Base-by-base conservation (phyloP, 2,329 filamentous ascomycete genomes). In the Thyridium curvatum region DNA sequence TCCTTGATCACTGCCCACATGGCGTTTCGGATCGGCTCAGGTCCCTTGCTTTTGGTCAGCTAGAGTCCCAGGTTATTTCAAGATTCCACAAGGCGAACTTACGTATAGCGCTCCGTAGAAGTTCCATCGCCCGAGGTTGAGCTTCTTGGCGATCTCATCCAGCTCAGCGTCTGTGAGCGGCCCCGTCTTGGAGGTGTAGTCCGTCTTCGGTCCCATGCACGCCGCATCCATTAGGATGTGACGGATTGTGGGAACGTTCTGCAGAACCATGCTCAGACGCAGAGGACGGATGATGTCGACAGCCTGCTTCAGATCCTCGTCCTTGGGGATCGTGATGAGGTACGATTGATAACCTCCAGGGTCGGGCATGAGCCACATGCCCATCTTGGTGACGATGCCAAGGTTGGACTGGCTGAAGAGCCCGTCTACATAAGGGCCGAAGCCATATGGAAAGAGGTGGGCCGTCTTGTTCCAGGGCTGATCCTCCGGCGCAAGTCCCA, bases 301-400 rank as follows among this genome's bases (percentile, higher is more conserved):
- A 10, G 56, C 54, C 5, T 50, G 48, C 15, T 47, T 43, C 15
- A 62, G 48, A 37, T 61, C 59, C 12, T 56, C 52, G 31, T 61
- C 59, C 32, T 47, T 52, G 28, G 54, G 55, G 39, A 63, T 60
- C 0, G 61, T 63, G 39, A 63, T 52, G 51, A 59, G 55, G 49
- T 60, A 65, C 2, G 58, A 52, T 36, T 62, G 56, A 40, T 61
- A 54, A 3, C 47, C 55, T 1, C 52, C 51, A 1, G 55, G 51
- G 26, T 39, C 35, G 7, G 60, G 60, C 55, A 60, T 61, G 39
- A 58, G 42, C 42, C 53, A 53, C 37, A 75, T 61, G 0, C 71
- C 72, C 62, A 77, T 70, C 52, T 75, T n/a, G n/a, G n/a, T n/a
- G n/a, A 73, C 64, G 21, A 75, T 67, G n/a, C 69, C 72, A 13